A percentile compares a stretch with the other conserved stretches of the same genome.
Conservation (phyloP, 2,329 filamentous ascomycete species). For the Ophiostoma triangulosporum region DNA sequence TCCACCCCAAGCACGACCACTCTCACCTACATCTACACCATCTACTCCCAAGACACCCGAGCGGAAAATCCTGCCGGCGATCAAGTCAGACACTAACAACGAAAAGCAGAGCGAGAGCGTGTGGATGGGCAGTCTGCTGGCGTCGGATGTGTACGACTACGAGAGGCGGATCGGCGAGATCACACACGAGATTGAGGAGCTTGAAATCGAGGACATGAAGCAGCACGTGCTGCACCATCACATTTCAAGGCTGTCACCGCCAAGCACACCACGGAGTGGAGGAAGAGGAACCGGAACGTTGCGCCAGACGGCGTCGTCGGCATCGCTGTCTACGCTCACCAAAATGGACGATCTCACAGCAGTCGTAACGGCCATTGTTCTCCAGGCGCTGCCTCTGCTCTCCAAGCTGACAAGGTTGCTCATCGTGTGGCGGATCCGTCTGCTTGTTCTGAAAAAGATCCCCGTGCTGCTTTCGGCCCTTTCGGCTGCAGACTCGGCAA, state of each 20-base stretch:
- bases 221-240: conserved; percentile 73
- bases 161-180: conserved; percentile 66
- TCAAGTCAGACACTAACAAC: background rate
- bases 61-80: conserved; percentile 1
- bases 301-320: conserved; percentile 23
- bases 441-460: conserved; percentile 61
- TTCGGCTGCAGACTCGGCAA: conserved; percentile 48
- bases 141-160: conserved; percentile 50
- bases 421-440: conserved; percentile 61
- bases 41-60: conserved; percentile 10
- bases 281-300: background rate
- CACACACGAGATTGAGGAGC: conserved; percentile 48
- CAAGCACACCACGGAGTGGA: conserved; percentile 24
- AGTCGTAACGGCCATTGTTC: conserved; percentile 76
- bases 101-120: conserved; percentile 12
- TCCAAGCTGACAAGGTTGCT: conserved; percentile 62
- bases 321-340: conserved; percentile 37
- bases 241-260: conserved; percentile 46
- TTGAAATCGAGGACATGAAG: conserved; percentile 81
- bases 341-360: conserved; percentile 82
- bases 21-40: too few species aligned
- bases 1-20: background rate
- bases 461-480: conserved; percentile 56
- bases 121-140: conserved; percentile 60
- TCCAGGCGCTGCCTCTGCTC: conserved; percentile 76